These are phyloP conservation scores for Venturiaceae sp. DNA, from an alignment of 2,329 filamentous ascomycete species.

Conservation along the genomic window DNA sequence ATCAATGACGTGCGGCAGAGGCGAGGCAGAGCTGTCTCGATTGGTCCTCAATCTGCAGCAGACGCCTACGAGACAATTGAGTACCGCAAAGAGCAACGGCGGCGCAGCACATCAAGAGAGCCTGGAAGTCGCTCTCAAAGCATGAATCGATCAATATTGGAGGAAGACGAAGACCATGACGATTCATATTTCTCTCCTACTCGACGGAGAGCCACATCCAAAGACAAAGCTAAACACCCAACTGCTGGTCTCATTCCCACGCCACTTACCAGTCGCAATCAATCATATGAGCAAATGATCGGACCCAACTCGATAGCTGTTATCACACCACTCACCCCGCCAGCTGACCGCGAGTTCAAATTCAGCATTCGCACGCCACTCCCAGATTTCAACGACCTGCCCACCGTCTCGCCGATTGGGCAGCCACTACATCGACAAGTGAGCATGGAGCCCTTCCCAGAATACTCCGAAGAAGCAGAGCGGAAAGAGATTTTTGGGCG, in stretches of 20 bases:
- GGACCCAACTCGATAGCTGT: neutral
- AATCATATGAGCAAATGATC: neutral
- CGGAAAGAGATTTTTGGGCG: constrained; percentile 66
- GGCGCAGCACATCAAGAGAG: constrained; percentile 30
- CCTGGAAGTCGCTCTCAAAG: constrained; percentile 25
- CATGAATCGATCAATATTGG: constrained; percentile 11
- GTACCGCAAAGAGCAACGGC: constrained; percentile 65
- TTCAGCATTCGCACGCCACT: neutral
- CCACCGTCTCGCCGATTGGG: neutral
- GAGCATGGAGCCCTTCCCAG: neutral
- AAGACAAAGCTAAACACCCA: neutral
- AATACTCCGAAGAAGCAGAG: constrained; percentile 19
- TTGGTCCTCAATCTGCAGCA: constrained; percentile 90
- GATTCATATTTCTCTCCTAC: constrained; percentile 18
- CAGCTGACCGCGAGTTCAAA: constrained; percentile 5
- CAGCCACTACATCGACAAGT: neutral
- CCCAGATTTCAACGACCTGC: neutral
- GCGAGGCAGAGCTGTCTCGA: constrained; percentile 70
- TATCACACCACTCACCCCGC: constrained; percentile 2
- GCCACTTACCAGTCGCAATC: neutral
- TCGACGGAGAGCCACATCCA: constrained; percentile 11
- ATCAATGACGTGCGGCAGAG: constrained; percentile 62
- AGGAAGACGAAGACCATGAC: constrained; percentile 18
- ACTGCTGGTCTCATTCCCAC: neutral
- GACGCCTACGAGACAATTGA: constrained; percentile 94